A percentile compares a stretch with the other conserved stretches of the same genome.
Evolutionary conservation across 2,329 filamentous ascomycete genomes (phyloP).

Genomic region (Apiospora phragmitis): DNA sequence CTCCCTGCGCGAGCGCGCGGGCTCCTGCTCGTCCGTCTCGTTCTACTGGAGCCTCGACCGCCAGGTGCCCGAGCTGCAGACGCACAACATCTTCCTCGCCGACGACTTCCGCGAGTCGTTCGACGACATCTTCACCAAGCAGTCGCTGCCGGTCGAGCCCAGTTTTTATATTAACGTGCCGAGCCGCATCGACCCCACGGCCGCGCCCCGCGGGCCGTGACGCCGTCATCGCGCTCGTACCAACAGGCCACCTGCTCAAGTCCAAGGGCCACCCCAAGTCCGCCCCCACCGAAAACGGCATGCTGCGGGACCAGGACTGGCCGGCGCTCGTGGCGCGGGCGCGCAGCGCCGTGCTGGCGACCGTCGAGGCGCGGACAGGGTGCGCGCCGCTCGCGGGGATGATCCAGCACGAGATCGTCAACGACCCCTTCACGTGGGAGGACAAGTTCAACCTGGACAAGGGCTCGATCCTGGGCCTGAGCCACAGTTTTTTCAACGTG

Average conservation of each 20-base stretch:
- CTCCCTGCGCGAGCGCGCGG: conserved; percentile 47
- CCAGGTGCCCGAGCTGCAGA: conserved; percentile 61
- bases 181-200: conserved; percentile 65
- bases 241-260: conserved; percentile 65
- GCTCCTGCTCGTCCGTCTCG: conserved; percentile 72
- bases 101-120: conserved; percentile 73
- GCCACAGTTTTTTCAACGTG: conserved; percentile 74
- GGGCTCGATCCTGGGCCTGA: conserved; percentile 71
- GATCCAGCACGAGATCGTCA: conserved; percentile 63
- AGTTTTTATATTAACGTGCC: conserved; percentile 80
- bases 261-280: conserved; percentile 36
- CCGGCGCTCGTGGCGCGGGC: conserved; percentile 58
- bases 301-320: conserved; percentile 56
- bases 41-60: conserved; percentile 73
- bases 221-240: conserved; percentile 68
- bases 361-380: conserved; percentile 61
- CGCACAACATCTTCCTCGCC: conserved; percentile 78
- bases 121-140: conserved; percentile 71
- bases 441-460: conserved; percentile 71
- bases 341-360: conserved; percentile 59
- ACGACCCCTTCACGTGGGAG: conserved; percentile 67
- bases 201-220: conserved; percentile 68
- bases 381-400: conserved; percentile 45
- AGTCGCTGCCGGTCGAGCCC: conserved; percentile 66
- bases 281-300: conserved; percentile 28